Evolutionary conservation across 2,329 filamentous ascomycete species (phyloP), one percentile per base, ranked within the genome.

Genomic region (Biscogniauxia mediterranea): DNA sequence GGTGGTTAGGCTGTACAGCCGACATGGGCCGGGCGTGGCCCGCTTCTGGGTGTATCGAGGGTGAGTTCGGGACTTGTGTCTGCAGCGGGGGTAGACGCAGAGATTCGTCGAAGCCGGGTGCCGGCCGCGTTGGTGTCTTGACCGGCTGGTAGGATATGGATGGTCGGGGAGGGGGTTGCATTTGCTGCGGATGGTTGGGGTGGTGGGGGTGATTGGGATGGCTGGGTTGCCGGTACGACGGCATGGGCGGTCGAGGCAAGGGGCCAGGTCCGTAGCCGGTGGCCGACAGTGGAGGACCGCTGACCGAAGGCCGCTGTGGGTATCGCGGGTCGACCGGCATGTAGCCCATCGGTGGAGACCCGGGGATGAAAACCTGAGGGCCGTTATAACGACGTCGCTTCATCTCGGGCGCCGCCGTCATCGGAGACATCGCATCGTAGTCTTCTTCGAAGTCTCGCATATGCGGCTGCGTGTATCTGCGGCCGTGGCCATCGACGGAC

Each of bases 401-500:
- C 59, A 66, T 50, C 19, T 75, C 76, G 25, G 67, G 72, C 9
- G 65, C 63, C 6, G 65, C 61, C 5, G 62, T 61, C 38, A 59
- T 52, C 25, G 71, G 75, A 67, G 70, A 79, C 72, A 64, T 78
- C 54, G 69, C 62, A 23, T 70, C 67, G 57, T 75, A 75, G 46
- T 75, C 72, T 52, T 76, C 75, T 6, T 73, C 72, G 69, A 71
- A 79, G 74, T 75, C 79, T 72, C 70, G 77, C 69, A 66, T 72
- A 74, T 75, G 57, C 65, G 66, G 52, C 78, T 79, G 64, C 84
- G 67, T 84, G 69, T 84, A 84, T 46, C 88, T 84, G 21, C 89
- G 84, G 60, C 88, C 83, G 71, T 91, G 90, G 26, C 77, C 74
- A 57, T 89, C 87, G 9, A 81, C 79, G 2, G 82, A 80, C 56